A percentile compares a stretch with the other conserved stretches of the same genome.
Evolutionary conservation across 164 flowering plant genomes (phyloP).

Genomic region (Macadamia integrifolia): DNA sequence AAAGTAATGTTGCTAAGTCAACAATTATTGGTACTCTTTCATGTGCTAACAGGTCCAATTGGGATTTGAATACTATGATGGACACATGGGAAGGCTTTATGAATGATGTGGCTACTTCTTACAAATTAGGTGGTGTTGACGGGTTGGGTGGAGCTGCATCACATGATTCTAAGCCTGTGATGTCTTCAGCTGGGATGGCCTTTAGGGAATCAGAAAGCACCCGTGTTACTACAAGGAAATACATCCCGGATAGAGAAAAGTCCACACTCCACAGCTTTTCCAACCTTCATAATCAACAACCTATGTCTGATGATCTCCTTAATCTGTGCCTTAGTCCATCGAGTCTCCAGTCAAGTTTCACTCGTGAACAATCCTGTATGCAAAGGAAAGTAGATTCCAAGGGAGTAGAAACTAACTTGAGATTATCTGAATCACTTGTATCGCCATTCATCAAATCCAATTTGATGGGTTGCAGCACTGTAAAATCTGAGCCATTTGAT

Average conservation of each 20-base stretch:
- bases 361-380: slow-evolving; percentile 6
- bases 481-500: slow-evolving; percentile 51
- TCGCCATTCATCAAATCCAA: slow-evolving; percentile 6
- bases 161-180: slow-evolving; percentile 18
- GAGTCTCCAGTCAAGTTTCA: slow-evolving; percentile 7
- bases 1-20: background rate
- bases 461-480: slow-evolving; percentile 9
- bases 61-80: slow-evolving; percentile 74
- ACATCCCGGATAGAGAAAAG: slow-evolving; percentile 1
- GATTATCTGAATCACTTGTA: slow-evolving; percentile 1
- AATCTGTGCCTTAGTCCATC: slow-evolving; percentile 27
- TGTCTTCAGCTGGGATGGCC: slow-evolving; percentile 4
- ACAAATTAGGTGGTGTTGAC: slow-evolving; percentile 9
- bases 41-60: slow-evolving; percentile 43
- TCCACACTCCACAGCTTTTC: slow-evolving; percentile 8
- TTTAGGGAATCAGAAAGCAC: slow-evolving; percentile 7
- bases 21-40: slow-evolving; percentile 6
- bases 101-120: slow-evolving; percentile 10
- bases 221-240: slow-evolving; percentile 14
- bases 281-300: slow-evolving; percentile 7
- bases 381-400: slow-evolving; percentile 16
- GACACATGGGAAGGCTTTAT: slow-evolving; percentile 55
- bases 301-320: slow-evolving; percentile 23
- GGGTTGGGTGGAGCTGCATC: background rate
- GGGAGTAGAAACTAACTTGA: slow-evolving; percentile 5